phyloP scores from a whole-genome alignment of 805 yeast genomes.

The Kodamaea kakaduensis region DNA sequence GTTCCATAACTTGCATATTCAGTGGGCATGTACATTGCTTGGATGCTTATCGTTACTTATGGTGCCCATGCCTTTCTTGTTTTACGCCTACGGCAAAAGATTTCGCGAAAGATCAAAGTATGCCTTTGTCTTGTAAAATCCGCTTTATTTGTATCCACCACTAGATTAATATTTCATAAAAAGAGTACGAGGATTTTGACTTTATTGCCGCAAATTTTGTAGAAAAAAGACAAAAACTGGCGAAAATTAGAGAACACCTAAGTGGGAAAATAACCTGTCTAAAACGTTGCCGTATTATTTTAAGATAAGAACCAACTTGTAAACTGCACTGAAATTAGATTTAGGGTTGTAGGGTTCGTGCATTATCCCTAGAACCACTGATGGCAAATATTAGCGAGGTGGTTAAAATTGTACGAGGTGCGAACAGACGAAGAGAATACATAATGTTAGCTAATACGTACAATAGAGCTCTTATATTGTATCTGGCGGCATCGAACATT shows the following conservation, averaged over 20 bases:
- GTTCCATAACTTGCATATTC: conserved; percentile 46
- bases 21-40: conserved; percentile 53
- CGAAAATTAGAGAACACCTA: background rate
- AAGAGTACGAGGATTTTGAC: background rate
- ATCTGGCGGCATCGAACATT: too few species aligned
- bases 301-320: background rate
- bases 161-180: background rate
- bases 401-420: too few species aligned
- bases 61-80: conserved; percentile 55
- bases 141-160: background rate
- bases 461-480: too few species aligned
- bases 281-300: background rate
- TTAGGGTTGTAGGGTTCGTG: too few species aligned
- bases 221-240: too few species aligned
- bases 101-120: conserved; percentile 17
- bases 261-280: background rate
- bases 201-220: background rate
- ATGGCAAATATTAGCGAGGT: too few species aligned
- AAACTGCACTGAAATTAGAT: background rate
- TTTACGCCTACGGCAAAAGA: conserved; percentile 43
- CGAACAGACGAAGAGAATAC: too few species aligned
- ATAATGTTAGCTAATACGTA: too few species aligned
- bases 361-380: too few species aligned
- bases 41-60: conserved; percentile 49
- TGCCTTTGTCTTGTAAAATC: conserved; percentile 11